A percentile compares a stretch with the other conserved stretches of the same genome.
Conservation (phyloP, 164 flowering plant genomes). For the Magnolia sinica region DNA sequence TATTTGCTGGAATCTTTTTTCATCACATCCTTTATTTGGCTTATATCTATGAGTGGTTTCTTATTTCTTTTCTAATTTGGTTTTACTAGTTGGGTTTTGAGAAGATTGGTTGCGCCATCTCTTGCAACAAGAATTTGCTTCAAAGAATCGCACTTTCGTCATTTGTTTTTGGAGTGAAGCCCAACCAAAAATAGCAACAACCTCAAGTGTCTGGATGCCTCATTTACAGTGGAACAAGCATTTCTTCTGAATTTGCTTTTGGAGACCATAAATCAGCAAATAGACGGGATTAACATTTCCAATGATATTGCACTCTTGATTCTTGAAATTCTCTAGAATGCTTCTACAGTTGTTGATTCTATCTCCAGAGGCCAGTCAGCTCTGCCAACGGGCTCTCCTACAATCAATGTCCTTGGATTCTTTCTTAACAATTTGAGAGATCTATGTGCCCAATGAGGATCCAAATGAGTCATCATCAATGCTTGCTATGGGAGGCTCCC, state of each 20-base stretch:
- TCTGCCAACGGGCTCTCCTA: slow-evolving; percentile 57
- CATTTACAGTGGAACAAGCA: slow-evolving; percentile 53
- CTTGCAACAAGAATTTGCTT: slow-evolving; percentile 62
- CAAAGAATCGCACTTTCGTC: slow-evolving; percentile 41
- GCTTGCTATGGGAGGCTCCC: background rate
- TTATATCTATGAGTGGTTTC: background rate
- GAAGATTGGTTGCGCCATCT: slow-evolving; percentile 69
- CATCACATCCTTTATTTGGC: background rate
- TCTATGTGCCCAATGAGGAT: slow-evolving; percentile 45
- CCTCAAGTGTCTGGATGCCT: background rate
- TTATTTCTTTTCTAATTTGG: background rate
- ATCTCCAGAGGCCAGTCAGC: slow-evolving; percentile 25
- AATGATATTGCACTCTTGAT: slow-evolving; percentile 44
- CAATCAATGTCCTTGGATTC: slow-evolving; percentile 65
- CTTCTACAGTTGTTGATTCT: slow-evolving; percentile 33
- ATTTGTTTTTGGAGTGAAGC: slow-evolving; percentile 33
- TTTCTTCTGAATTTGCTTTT: slow-evolving; percentile 53
- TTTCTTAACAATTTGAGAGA: slow-evolving; percentile 65
- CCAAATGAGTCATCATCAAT: slow-evolving; percentile 1
- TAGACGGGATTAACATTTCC: slow-evolving; percentile 33
- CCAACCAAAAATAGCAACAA: slow-evolving; percentile 7
- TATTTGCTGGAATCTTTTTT: no score
- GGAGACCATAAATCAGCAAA: slow-evolving; percentile 50
- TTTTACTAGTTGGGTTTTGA: slow-evolving; percentile 47
- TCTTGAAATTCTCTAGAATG: slow-evolving; percentile 48